Base-by-base conservation (phyloP, 805 yeast species). In the Candida pseudofarinosa region DNA sequence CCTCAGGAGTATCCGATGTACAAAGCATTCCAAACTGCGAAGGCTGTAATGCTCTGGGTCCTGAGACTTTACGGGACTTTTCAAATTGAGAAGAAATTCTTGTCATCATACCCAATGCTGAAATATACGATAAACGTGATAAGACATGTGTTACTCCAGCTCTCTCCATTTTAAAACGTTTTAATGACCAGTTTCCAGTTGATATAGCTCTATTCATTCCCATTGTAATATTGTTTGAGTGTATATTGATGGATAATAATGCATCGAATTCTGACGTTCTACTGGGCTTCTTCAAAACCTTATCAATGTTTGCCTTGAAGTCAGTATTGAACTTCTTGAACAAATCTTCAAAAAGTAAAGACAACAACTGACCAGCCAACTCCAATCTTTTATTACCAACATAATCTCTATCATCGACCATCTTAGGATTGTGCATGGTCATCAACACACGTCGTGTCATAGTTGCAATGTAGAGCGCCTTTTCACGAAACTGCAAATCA, bases 1-100 rank as follows among this genome's bases (percentile, higher is more conserved):
- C 99, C 77, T 93, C 99, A 1, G 99, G 99, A 0, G 99, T 93
- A 77, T 93, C 99, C 0, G 98, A 87, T 4, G 98, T 88, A 74
- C 99, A 93, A 46, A 93, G 74, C 98, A 93, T 93, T 61, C 99
- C 99, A 64, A 93, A 93, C 69, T 93, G 99, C 1, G 99, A 93
- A 8, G 99, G 99, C 65, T 93, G 99, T 51, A 93, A 75, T 13
- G 99, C 97, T 77, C 99, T 85, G 39, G 99, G 99, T 35, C 99
- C 99, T 1, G 96, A 87, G 34, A 93, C 99, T 64, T 93, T 93
- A 69, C 99, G 78, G 2, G 98, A 89, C 63, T 93, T 93, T 63
- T 93, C 99, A 58, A 93, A 93, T 66, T 93, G 99, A n/a, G 98
- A 91, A 4, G 97, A 88, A 41, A 93, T 93, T 71, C 99, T 85